A percentile compares a stretch with the other conserved stretches of the same genome.
Evolutionary conservation across 1,284 basidiomycete species (phyloP).

Genomic region (Rhodotorula sp.): DNA sequence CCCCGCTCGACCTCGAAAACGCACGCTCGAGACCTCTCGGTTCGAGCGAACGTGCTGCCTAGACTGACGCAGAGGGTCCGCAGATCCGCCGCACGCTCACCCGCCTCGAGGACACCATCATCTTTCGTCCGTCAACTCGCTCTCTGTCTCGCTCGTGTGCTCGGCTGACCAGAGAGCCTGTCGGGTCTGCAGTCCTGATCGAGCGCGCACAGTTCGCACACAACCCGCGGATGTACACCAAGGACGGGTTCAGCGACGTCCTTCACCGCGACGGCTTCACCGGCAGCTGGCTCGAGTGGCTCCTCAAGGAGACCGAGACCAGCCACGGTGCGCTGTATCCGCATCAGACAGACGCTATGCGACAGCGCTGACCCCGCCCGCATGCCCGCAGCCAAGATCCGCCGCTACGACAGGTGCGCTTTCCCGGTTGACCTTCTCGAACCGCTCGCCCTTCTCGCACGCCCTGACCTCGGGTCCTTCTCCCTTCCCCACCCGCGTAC

Average conservation of each 20-base stretch:
- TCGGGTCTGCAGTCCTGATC: slow-evolving; percentile 64
- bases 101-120: slow-evolving; percentile 96
- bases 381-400: slow-evolving; percentile 72
- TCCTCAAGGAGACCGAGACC: slow-evolving; percentile 88
- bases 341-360: too few relatives aligned
- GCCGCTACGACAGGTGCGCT: slow-evolving; percentile 82
- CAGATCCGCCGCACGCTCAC: slow-evolving; percentile 79
- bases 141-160: neutral
- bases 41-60: neutral
- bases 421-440: slow-evolving; percentile 26
- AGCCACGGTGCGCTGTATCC: slow-evolving; percentile 74
- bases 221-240: slow-evolving; percentile 81
- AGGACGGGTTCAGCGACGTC: slow-evolving; percentile 63
- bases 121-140: slow-evolving; percentile 64
- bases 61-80: slow-evolving; percentile 32
- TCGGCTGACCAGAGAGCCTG: neutral
- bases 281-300: slow-evolving; percentile 95
- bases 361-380: too few relatives aligned
- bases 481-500: neutral
- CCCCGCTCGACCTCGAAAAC: slow-evolving; percentile 40
- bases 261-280: slow-evolving; percentile 70
- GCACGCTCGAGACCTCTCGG: neutral
- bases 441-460: neutral
- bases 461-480: neutral
- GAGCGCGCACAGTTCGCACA: slow-evolving; percentile 96